These are phyloP conservation scores for Cladophialophora immunda DNA, from an alignment of 2,329 filamentous ascomycete species.

Conservation along the genomic window DNA sequence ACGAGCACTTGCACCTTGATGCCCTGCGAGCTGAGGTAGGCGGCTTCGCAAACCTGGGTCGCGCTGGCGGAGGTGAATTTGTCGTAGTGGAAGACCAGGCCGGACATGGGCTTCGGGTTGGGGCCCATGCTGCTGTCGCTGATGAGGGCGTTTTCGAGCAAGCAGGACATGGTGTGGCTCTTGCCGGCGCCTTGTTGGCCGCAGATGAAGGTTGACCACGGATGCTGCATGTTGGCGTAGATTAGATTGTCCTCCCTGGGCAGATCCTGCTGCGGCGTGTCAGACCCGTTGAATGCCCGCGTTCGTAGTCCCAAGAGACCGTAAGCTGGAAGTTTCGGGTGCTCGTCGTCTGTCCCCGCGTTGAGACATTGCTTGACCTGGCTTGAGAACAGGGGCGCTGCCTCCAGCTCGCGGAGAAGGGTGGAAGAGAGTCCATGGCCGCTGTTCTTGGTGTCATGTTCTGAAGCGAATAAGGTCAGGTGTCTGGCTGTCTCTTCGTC, in stretches of 20 bases:
- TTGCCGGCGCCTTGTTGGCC: constrained; percentile 71
- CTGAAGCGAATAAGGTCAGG: background rate
- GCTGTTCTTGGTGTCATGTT: background rate
- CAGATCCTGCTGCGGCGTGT: background rate
- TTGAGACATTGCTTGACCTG: constrained; percentile 1
- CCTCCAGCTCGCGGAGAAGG: background rate
- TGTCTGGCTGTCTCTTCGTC: constrained; percentile 5
- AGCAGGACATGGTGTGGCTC: constrained; percentile 65
- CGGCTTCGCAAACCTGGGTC: constrained; percentile 61
- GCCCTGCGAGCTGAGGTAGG: constrained; percentile 58
- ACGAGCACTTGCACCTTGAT: constrained; percentile 62
- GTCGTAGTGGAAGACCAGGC: constrained; percentile 72
- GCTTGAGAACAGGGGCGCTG: constrained; percentile 8
- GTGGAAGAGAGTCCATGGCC: background rate
- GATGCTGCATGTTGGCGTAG: constrained; percentile 60
- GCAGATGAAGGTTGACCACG: constrained; percentile 69
- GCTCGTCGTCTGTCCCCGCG: background rate
- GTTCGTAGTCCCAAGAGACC: constrained; percentile 36
- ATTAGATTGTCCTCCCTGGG: constrained; percentile 36
- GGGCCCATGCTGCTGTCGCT: background rate
- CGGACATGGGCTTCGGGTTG: constrained; percentile 60
- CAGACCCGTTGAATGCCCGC: constrained; percentile 23
- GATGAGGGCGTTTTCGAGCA: constrained; percentile 58
- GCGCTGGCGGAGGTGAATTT: constrained; percentile 56
- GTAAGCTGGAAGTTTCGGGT: constrained; percentile 34